A percentile compares a stretch with the other conserved stretches of the same genome.
Evolutionary conservation across 306 rosid species (phyloP).

Genomic region (Vigna radiata): DNA sequence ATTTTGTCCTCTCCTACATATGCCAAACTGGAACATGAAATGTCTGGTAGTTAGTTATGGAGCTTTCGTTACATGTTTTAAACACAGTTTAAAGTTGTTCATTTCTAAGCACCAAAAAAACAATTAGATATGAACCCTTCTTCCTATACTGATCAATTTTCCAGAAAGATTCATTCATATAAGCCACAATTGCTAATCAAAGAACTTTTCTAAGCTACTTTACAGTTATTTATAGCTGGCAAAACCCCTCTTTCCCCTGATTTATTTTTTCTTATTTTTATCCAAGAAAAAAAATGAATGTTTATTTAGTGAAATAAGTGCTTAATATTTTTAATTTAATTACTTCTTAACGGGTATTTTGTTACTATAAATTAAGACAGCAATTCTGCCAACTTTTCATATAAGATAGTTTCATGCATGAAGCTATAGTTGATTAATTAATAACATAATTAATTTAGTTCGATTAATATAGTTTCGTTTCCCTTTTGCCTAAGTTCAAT

Average conservation of each 20-base stretch:
- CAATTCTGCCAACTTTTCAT: slow-evolving; percentile 32
- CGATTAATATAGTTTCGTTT: not conserved
- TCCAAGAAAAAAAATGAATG: not conserved
- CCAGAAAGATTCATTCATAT: slow-evolving; percentile 13
- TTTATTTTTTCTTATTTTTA: not conserved
- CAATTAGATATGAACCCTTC: not conserved
- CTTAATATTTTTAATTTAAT: not conserved
- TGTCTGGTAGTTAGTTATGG: not conserved
- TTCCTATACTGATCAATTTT: not conserved
- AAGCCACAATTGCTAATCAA: slow-evolving; percentile 31
- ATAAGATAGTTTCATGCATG: slow-evolving; percentile 32
- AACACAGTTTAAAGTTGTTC: slow-evolving; percentile 19
- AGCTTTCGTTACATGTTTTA: slow-evolving; percentile 9
- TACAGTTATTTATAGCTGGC: not conserved
- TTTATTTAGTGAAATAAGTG: not conserved
- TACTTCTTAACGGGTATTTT: not conserved
- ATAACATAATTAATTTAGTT: not conserved
- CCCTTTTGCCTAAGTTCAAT: slow-evolving; percentile 12
- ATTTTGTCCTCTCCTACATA: too few relatives aligned
- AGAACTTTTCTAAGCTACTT: not conserved
- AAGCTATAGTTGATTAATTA: slow-evolving; percentile 27
- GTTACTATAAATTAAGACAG: not conserved
- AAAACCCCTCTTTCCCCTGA: not conserved
- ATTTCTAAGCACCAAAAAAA: slow-evolving; percentile 16
- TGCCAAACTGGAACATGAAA: not conserved